Evolutionary conservation across 257 asterid species (phyloP).

Genomic region (Fraxinus pennsylvanica): DNA sequence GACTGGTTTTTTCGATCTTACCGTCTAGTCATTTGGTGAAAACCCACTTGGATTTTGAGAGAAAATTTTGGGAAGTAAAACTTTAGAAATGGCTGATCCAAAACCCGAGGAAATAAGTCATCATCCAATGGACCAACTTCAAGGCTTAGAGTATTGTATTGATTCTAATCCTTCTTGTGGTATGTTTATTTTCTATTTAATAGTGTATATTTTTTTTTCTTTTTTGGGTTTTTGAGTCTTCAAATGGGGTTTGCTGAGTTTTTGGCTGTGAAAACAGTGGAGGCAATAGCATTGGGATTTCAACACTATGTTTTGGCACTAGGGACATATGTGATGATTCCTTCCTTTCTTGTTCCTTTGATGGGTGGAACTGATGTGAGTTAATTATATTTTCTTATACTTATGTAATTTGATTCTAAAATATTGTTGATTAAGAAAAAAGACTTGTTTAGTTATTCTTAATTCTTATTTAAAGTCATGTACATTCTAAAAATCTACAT

Average conservation of each 20-base stretch:
- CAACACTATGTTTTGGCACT: constrained; percentile 88
- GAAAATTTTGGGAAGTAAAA: constrained; percentile 17
- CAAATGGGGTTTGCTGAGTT: constrained; percentile 7
- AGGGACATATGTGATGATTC: constrained; percentile 97
- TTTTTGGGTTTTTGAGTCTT: background rate
- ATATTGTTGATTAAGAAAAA: background rate
- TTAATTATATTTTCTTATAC: background rate
- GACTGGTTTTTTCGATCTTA: constrained; percentile 21
- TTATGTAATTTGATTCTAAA: background rate
- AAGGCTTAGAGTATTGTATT: constrained; percentile 95
- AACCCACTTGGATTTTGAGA: constrained; percentile 30
- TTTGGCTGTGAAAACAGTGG: constrained; percentile 57
- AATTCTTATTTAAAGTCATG: background rate
- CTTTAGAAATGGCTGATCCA: constrained; percentile 66
- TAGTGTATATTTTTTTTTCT: background rate
- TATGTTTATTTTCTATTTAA: constrained; percentile 25
- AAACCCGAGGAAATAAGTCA: constrained; percentile 95
- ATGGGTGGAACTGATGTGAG: constrained; percentile 96
- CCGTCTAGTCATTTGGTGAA: constrained; percentile 25
- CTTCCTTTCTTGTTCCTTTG: constrained; percentile 87
- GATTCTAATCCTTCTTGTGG: constrained; percentile 99
- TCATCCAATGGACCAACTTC: constrained; percentile 95
- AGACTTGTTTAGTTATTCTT: background rate
- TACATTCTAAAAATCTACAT: background rate
- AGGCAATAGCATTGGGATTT: constrained; percentile 84